Conservation (phyloP, 2,329 filamentous ascomycete species). For the Ceratocystis albifundus region DNA sequence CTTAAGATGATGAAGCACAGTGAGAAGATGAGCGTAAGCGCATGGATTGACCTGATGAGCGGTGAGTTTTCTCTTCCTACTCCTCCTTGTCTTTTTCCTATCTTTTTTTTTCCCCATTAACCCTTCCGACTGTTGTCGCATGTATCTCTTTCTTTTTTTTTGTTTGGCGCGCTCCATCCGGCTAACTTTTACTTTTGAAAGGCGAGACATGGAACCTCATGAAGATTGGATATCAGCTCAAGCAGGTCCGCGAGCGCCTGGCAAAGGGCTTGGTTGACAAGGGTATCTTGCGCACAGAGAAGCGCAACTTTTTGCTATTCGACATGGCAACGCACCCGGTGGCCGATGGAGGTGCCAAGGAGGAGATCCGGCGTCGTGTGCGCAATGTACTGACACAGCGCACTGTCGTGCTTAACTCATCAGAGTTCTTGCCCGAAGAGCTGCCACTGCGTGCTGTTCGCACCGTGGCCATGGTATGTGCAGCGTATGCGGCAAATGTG, state of each 20-base stretch:
- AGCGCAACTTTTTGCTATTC: conserved; percentile 98
- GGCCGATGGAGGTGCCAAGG: conserved; percentile 90
- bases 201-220: conserved; percentile 99
- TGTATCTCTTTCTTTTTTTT: not conserved
- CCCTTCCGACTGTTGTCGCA: not conserved
- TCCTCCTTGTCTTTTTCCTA: not conserved
- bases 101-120: not conserved
- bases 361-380: conserved; percentile 87
- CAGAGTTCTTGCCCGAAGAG: conserved; percentile 83
- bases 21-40: conserved; percentile 99
- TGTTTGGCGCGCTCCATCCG: not conserved
- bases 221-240: conserved; percentile 99
- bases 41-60: conserved; percentile 98
- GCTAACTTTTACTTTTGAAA: conserved; percentile 31
- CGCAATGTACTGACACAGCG: conserved; percentile 86
- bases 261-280: conserved; percentile 98
- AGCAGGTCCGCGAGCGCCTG: conserved; percentile 94
- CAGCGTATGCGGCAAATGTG: conserved; percentile 94
- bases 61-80: conserved; percentile 45
- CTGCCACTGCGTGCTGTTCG: conserved; percentile 88
- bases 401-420: conserved; percentile 77
- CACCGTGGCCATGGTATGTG: conserved; percentile 93
- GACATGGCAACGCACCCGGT: conserved; percentile 99
- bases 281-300: conserved; percentile 94
- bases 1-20: conserved; percentile 99